Base-by-base conservation (phyloP, 768 basidiomycete species). In the Termitomyces sp. region DNA sequence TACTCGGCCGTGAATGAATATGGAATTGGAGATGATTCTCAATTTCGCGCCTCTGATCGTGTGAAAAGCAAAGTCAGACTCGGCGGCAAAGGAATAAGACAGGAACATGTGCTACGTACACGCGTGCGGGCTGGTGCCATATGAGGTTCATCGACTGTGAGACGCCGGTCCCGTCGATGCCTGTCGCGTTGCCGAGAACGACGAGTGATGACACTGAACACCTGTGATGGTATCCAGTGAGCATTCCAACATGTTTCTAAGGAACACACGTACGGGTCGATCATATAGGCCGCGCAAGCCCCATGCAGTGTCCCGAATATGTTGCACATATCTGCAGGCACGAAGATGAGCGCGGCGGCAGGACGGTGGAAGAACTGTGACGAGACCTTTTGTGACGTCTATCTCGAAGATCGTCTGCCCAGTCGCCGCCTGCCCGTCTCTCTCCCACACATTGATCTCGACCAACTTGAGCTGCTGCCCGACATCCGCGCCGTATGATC, bases 251-350 rank as follows among this genome's bases (percentile, higher is more conserved):
- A 30, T 30, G 30, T 30, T 7, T 30, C 6, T 6, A 30, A 30
- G 30, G 30, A 40, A 43, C 7, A 43, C 7, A 69, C 81, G 28
- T 60, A 80, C 84, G 73, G 72, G 68, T 85, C 83, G 32, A 85
- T 73, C 32, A 86, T 71, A 60, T 82, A 77, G 0, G 79, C 81
- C 4, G 80, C 76, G 63, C 83, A 85, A 6, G 73, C 83, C 2
- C 83, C 84, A 53, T 86, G 84, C n/a, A 86, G 56, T 18, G 70
- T 75, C 8, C 77, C 73, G 53, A 66, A 67, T 16, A 72, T 63
- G 51, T 85, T 85, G 59, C 81, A 71, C 83, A 86, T 85, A 54
- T 84, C 84, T 85, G 35, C 30, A 4, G 13, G 35, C 12, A 33
- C 10, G 35, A 30, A 30, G 30, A 6, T 30, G 30, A 30, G 30